A percentile compares a stretch with the other conserved stretches of the same genome.
Conservation (phyloP, 495 filamentous ascomycete species). For the Rhizodiscina lignyota region DNA sequence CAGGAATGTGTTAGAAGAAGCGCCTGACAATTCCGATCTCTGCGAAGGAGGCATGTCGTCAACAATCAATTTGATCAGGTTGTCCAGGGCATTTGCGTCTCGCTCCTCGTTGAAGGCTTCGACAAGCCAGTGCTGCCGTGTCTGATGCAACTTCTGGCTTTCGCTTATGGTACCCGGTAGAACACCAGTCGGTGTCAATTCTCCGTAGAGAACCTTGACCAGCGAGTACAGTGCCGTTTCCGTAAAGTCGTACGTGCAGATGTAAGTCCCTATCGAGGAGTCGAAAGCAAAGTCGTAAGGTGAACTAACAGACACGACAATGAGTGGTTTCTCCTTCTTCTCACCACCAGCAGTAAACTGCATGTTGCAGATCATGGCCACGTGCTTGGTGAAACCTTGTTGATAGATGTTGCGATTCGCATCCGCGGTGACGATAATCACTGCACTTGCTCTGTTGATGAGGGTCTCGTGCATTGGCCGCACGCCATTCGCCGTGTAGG, state of each 20-base stretch:
- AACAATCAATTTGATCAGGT: conserved; percentile 45
- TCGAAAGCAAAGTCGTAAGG: conserved; percentile 95
- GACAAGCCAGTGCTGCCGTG: conserved; percentile 77
- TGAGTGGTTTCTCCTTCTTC: conserved; percentile 44
- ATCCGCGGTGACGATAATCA: conserved; percentile 79
- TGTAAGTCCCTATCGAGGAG: conserved; percentile 65
- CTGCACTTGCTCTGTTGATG: conserved; percentile 68
- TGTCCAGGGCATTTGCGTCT: conserved; percentile 52
- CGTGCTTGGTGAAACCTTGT: conserved; percentile 79
- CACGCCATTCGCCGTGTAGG: conserved; percentile 79
- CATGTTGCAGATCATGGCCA: conserved; percentile 84
- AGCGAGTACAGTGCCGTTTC: conserved; percentile 73
- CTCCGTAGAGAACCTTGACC: conserved; percentile 66
- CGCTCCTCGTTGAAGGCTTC: conserved; percentile 67
- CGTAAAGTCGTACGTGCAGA: conserved; percentile 90
- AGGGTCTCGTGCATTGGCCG: conserved; percentile 78
- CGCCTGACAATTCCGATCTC: conserved; percentile 42
- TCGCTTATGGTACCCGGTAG: conserved; percentile 70
- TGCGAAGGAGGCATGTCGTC: conserved; percentile 37
- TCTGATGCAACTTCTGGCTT: conserved; percentile 64
- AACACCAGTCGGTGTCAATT: conserved; percentile 50
- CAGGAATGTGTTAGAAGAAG: conserved; percentile 61
- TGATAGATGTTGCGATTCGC: conserved; percentile 83
- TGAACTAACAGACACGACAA: conserved; percentile 81
- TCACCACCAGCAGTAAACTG: conserved; percentile 37